Percentiles rank a stretch among this genome's conserved stretches.
Evolutionary conservation across 257 asterid species (phyloP).

Genomic region (Solanum medicagineum): DNA sequence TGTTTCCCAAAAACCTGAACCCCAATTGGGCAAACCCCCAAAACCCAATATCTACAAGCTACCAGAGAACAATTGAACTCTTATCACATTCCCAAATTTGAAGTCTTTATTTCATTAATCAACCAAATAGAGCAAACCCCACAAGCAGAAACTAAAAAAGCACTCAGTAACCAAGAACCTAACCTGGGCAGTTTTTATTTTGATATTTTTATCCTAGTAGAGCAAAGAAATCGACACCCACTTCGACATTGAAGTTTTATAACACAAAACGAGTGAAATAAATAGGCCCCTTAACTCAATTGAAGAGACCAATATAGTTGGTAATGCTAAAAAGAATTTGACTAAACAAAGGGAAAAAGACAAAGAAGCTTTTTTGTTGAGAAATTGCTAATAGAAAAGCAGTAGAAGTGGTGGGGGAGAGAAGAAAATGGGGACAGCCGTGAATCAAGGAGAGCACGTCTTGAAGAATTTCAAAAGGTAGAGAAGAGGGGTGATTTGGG

Average conservation of each 20-base stretch:
- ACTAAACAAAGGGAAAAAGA: conserved; percentile 1
- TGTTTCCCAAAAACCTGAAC: no score
- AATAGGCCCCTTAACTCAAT: not conserved
- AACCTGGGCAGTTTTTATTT: not conserved
- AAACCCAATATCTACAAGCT: not conserved
- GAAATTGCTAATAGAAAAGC: not conserved
- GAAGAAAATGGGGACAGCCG: not conserved
- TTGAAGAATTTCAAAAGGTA: not conserved
- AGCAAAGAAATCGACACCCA: conserved; percentile 14
- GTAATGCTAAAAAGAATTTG: not conserved
- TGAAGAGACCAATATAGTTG: not conserved
- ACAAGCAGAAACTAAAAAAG: not conserved
- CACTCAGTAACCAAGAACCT: not conserved
- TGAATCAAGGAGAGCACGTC: conserved; percentile 2
- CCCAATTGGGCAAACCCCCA: not conserved
- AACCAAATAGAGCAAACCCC: conserved; percentile 10
- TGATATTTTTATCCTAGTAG: not conserved
- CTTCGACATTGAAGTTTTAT: conserved; percentile 20
- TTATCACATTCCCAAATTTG: not conserved
- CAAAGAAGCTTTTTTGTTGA: not conserved
- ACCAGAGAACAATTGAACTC: not conserved
- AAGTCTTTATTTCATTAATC: conserved; percentile 9
- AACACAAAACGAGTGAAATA: conserved; percentile 8
- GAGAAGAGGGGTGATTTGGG: not conserved
- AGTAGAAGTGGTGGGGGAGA: not conserved